Evolutionary conservation across 2,329 filamentous ascomycete species (phyloP), one percentile per base, ranked within the genome.

Genomic region (Penicillium janthinellum): DNA sequence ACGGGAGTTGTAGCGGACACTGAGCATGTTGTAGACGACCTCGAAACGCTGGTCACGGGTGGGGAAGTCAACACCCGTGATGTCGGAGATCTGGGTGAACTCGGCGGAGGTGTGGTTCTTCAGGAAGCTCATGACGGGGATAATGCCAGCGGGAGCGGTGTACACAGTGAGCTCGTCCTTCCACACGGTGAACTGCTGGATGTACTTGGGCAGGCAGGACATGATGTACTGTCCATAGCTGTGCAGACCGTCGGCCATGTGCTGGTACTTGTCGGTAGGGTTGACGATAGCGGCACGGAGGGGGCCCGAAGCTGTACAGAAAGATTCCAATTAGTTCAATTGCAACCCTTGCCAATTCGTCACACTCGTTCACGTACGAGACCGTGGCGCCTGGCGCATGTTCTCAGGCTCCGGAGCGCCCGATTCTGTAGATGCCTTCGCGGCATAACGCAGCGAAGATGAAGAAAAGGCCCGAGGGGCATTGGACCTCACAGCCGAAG

Each of bases 101-200:
- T 99, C 95, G 78, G 95, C 94, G 51, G 95, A 89, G 39, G 95
- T 97, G 83, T 99, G 96, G 82, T 96, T 90, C 82, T 98, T 98
- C 71, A 99, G 84, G 82, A 99, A 99, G 62, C 86, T 87, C 78
- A 99, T 93, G 71, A 96, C 90, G 41, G 95, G 95, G 68, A 97
- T 86, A 70, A 98, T 88, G 68, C 92, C 95, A 39, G 90, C 81
- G 1, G 95, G 95, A 50, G 91, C 84, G 73, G 98, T 95, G 79
- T 96, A 94, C 77, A 97, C 91, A 70, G 90, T 92, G 75, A 99
- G 87, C 80, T 99, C 95, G 76, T 99, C 95, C 82, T 99, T 99
- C 95, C 95, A 99, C 57, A 99, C 94, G 12, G 93, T 96, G 82
- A 98, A 98, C 81, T 99, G 95, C 82, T 99, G 96, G 71, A 99